phyloP scores from a whole-genome alignment of 78 protist species.

The Reticulomyxa filosa region DNA sequence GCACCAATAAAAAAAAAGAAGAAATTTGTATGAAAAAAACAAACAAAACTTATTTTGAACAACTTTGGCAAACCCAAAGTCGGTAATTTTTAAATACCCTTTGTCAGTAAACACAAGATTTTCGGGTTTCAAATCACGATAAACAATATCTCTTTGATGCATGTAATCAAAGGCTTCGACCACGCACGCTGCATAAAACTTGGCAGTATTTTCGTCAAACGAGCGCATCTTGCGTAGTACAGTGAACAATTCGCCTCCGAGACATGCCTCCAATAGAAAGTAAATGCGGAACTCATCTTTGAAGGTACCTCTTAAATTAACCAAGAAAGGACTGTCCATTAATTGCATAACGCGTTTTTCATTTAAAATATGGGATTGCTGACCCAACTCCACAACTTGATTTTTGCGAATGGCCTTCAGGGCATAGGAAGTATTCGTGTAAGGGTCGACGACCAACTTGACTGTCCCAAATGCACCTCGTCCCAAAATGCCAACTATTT shows the following conservation, averaged over 20 bases:
- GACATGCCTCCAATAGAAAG: neutral
- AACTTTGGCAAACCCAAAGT: too few species aligned
- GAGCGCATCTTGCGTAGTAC: neutral
- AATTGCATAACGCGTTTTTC: neutral
- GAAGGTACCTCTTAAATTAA: neutral
- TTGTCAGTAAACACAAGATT: too few species aligned
- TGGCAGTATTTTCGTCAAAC: constrained; percentile 6
- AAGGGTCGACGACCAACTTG: neutral
- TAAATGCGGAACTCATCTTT: neutral
- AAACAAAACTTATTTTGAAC: too few species aligned
- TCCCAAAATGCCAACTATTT: too few species aligned
- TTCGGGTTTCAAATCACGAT: too few species aligned
- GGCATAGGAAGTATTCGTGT: neutral
- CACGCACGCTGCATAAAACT: too few species aligned
- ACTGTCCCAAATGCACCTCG: constrained; percentile 2
- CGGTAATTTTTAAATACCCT: too few species aligned
- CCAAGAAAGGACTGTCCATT: neutral
- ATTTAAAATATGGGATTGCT: neutral
- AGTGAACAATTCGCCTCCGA: constrained; percentile 4
- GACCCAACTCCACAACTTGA: constrained; percentile 3
- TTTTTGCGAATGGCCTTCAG: neutral
- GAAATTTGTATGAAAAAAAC: too few species aligned
- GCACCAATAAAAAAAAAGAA: too few species aligned
- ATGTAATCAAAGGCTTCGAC: too few species aligned
- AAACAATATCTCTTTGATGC: too few species aligned